These are phyloP conservation scores for Babesia caballi DNA, from an alignment of 169 alveolate genomes.

Conservation along the genomic window DNA sequence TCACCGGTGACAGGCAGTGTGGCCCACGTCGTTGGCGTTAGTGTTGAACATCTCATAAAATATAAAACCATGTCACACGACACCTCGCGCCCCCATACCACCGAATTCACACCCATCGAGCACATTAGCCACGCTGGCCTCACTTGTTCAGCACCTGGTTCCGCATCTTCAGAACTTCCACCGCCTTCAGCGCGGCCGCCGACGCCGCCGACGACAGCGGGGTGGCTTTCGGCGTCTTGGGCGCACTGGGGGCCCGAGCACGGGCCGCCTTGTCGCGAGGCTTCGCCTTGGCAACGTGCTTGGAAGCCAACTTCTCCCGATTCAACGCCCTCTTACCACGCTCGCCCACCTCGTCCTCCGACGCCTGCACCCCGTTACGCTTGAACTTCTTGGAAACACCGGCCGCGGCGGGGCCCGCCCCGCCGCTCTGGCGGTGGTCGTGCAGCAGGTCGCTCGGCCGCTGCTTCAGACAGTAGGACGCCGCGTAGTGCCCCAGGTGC, in stretches of 20 bases:
- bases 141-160: constrained; percentile 17
- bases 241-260: not conserved
- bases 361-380: not conserved
- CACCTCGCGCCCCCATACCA: too few relatives aligned
- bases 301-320: not conserved
- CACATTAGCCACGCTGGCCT: too few relatives aligned
- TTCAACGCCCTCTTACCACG: not conserved
- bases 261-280: not conserved
- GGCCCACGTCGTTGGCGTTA: too few relatives aligned
- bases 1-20: too few relatives aligned
- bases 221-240: constrained; percentile 16
- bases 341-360: too few relatives aligned
- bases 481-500: constrained; percentile 65
- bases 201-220: constrained; percentile 16
- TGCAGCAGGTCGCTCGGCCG: constrained; percentile 47
- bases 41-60: too few relatives aligned
- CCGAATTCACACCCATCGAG: too few relatives aligned
- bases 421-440: not conserved
- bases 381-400: not conserved
- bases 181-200: constrained; percentile 38
- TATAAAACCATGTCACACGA: too few relatives aligned
- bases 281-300: not conserved
- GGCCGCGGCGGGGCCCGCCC: not conserved
- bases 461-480: constrained; percentile 54
- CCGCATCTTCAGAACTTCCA: constrained; percentile 35